phyloP scores from a whole-genome alignment of 345 rosid genomes.

The Brassica carinata region DNA sequence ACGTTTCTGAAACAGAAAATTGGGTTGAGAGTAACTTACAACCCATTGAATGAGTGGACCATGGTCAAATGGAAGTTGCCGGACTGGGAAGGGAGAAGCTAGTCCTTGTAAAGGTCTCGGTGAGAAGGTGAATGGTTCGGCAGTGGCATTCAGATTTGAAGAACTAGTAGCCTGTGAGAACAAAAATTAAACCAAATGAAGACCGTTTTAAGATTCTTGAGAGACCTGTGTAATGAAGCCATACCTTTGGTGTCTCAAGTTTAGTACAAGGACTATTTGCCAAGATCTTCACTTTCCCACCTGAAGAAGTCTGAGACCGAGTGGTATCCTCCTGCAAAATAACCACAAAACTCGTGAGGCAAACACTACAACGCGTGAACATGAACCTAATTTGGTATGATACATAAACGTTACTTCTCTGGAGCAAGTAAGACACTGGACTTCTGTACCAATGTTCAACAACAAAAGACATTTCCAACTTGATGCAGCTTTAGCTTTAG shows the following conservation, averaged over 20 bases:
- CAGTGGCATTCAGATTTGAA: constrained; percentile 29
- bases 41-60: constrained; percentile 1
- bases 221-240: constrained; percentile 1
- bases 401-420: too few relatives aligned
- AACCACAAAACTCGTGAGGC: constrained; percentile 8
- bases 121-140: constrained; percentile 30
- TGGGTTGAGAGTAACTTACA: constrained; percentile 23
- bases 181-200: constrained; percentile 8
- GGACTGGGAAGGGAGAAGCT: constrained; percentile 25
- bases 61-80: constrained; percentile 17
- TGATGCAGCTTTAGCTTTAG: too few relatives aligned
- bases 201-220: neutral
- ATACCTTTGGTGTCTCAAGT: constrained; percentile 30
- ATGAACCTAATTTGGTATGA: neutral
- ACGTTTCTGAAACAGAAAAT: constrained; percentile 13
- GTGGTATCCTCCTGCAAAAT: constrained; percentile 24
- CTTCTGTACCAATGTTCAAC: too few relatives aligned
- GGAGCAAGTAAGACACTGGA: too few relatives aligned
- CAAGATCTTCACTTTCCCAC: constrained; percentile 24
- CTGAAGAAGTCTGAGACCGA: constrained; percentile 28
- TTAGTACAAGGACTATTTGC: constrained; percentile 17
- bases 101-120: constrained; percentile 5
- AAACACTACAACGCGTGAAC: constrained; percentile 6
- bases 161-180: constrained; percentile 22
- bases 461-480: too few relatives aligned